Conservation (phyloP, 768 basidiomycete species). For the Macrolepiota albuminosa region DNA sequence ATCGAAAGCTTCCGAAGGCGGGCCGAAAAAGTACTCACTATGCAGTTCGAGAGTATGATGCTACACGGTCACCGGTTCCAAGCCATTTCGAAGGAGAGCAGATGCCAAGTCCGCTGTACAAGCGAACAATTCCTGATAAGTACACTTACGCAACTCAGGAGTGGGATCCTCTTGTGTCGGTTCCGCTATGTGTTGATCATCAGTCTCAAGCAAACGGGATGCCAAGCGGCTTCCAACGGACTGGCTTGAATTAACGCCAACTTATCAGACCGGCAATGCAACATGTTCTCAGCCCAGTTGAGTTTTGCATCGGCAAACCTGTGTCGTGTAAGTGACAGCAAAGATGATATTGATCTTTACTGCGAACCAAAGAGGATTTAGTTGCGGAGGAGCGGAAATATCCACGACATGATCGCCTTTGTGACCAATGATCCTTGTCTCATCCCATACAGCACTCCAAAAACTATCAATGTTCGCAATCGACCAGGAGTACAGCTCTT, state of each 20-base stretch:
- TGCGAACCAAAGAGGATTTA: slow-evolving; percentile 66
- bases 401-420: slow-evolving; percentile 63
- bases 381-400: slow-evolving; percentile 41
- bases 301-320: slow-evolving; percentile 56
- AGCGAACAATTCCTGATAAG: slow-evolving; percentile 55
- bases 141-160: slow-evolving; percentile 39
- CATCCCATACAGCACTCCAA: slow-evolving; percentile 75
- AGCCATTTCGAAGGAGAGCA: slow-evolving; percentile 44
- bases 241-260: slow-evolving; percentile 67
- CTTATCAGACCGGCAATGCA: slow-evolving; percentile 49
- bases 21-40: slow-evolving; percentile 40
- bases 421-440: slow-evolving; percentile 51
- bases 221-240: slow-evolving; percentile 31
- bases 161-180: slow-evolving; percentile 45
- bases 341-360: slow-evolving; percentile 3
- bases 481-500: slow-evolving; percentile 68
- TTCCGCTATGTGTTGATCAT: slow-evolving; percentile 44
- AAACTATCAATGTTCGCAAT: slow-evolving; percentile 53
- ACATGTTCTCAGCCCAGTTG: slow-evolving; percentile 84
- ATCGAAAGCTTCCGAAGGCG: background rate
- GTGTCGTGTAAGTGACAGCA: slow-evolving; percentile 9
- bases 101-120: slow-evolving; percentile 55
- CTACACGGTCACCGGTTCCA: slow-evolving; percentile 67
- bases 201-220: slow-evolving; percentile 8
- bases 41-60: slow-evolving; percentile 74